Evolutionary conservation across 2,329 filamentous ascomycete genomes (phyloP), one percentile per base, ranked within the genome.

Genomic region (Pseudodiploospora longispora): DNA sequence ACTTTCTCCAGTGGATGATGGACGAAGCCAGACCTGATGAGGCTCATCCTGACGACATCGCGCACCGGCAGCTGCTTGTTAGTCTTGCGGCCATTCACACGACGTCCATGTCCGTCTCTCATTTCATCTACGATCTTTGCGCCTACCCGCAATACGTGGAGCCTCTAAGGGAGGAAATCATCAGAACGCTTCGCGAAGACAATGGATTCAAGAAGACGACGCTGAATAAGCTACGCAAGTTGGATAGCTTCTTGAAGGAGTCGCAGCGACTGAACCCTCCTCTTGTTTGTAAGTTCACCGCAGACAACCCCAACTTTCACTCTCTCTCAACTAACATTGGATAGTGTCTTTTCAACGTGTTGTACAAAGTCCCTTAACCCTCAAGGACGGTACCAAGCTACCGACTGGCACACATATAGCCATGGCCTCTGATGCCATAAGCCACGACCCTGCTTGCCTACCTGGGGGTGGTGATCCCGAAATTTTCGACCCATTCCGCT

Each of bases 401-500:
- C 38, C 38, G 4, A 28, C 27, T 9, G 38, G 38, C 10, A 40
- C 38, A 6, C 38, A 40, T 6, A 27, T 40, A 10, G 38, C 38
- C 5, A 40, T 40, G 38, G 38, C 38, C 7, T 10, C 38, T 3
- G 38, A 40, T 6, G 38, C 38, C 19, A 28, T 40, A 3, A 10
- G 28, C 27, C 38, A 40, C 38, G 38, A 40, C 29, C 28, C 7
- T 19, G 28, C 10, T 10, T 27, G 10, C n/a, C 38, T 40, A 10
- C 38, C 38, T 10, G 38, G 38, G 27, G 38, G 38, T 28, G 38
- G 38, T 29, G 38, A 40, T 9, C 64, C 71, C 2, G 46, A 63
- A 7, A 49, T 45, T 9, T 76, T 70, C 47, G 67, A 75, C 40
- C 62, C 70, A 0, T 71, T 71, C 50, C 64, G 72, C 4, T 76